phyloP scores from a whole-genome alignment of 2,329 filamentous ascomycete genomes.

The Ascochyta clinopodiicola region DNA sequence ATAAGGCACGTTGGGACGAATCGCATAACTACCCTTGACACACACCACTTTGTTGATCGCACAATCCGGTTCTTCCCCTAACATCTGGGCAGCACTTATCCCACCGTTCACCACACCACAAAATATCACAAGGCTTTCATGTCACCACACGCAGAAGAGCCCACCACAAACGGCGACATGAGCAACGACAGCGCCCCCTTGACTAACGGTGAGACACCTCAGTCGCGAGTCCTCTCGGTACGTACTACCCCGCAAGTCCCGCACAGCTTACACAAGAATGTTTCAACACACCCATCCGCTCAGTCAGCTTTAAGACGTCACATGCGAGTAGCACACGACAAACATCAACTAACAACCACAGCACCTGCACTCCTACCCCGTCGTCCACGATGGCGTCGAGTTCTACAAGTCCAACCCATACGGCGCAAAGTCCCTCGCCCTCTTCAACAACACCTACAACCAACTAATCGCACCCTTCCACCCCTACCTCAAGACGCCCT shows the following conservation, averaged over 20 bases:
- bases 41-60: slow-evolving; percentile 19
- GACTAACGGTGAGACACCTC: slow-evolving; percentile 51
- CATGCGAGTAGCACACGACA: neutral
- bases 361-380: slow-evolving; percentile 85
- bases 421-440: slow-evolving; percentile 80
- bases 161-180: slow-evolving; percentile 43
- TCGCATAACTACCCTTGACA: slow-evolving; percentile 16
- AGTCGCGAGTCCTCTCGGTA: slow-evolving; percentile 50
- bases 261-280: slow-evolving; percentile 9
- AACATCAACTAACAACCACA: slow-evolving; percentile 47
- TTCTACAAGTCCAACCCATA: slow-evolving; percentile 82
- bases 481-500: slow-evolving; percentile 79
- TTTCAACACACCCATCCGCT: slow-evolving; percentile 16
- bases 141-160: slow-evolving; percentile 45
- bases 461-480: slow-evolving; percentile 78
- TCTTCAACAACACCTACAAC: slow-evolving; percentile 77
- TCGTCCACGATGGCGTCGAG: slow-evolving; percentile 78
- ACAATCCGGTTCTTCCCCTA: slow-evolving; percentile 15
- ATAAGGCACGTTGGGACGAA: slow-evolving; percentile 26
- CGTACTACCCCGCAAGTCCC: slow-evolving; percentile 22
- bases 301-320: slow-evolving; percentile 7
- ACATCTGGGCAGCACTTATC: slow-evolving; percentile 12
- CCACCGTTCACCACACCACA: slow-evolving; percentile 16
- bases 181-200: slow-evolving; percentile 37
- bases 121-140: slow-evolving; percentile 20